phyloP scores from a whole-genome alignment of 2,329 filamentous ascomycete species.

The Calonectria hongkongensis region DNA sequence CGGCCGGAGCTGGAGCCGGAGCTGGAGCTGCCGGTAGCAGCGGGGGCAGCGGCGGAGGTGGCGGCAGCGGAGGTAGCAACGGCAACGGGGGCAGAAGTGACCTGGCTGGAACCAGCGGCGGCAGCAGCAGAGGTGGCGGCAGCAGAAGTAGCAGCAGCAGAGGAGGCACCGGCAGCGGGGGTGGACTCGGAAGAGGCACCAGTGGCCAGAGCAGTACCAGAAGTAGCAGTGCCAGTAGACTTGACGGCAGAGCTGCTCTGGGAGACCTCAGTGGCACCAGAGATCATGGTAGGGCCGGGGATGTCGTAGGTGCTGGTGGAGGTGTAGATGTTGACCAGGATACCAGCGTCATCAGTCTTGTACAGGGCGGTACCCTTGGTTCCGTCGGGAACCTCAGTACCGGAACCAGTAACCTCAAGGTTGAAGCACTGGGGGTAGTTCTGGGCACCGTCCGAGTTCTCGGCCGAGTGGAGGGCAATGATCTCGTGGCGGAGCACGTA shows the following conservation, averaged over 20 bases:
- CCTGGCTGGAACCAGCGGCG: not conserved
- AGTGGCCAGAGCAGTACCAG: conserved; percentile 39
- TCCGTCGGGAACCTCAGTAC: conserved; percentile 59
- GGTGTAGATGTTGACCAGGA: conserved; percentile 59
- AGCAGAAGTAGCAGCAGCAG: conserved; percentile 34
- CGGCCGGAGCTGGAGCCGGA: conserved; percentile 31
- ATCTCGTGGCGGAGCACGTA: conserved; percentile 73
- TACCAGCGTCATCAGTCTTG: conserved; percentile 57
- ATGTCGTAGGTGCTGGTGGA: conserved; percentile 54
- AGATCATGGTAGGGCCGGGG: conserved; percentile 55
- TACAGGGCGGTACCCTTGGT: conserved; percentile 58
- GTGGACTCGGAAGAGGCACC: conserved; percentile 39
- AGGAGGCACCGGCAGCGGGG: conserved; percentile 31
- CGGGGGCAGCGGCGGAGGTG: conserved; percentile 38
- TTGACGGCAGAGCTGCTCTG: conserved; percentile 47
- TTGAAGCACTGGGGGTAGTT: conserved; percentile 73
- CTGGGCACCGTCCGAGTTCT: conserved; percentile 68
- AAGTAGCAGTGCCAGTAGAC: conserved; percentile 43
- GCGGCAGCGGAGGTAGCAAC: conserved; percentile 28
- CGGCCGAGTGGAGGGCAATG: conserved; percentile 68
- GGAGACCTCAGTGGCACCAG: conserved; percentile 44
- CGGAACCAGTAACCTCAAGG: conserved; percentile 66
- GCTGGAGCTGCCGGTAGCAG: conserved; percentile 30
- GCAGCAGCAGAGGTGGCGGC: conserved; percentile 36
- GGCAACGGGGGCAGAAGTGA: conserved; percentile 26